Conservation (phyloP, 2,329 filamentous ascomycete genomes). For the Davidsoniella neocaledoniae region DNA sequence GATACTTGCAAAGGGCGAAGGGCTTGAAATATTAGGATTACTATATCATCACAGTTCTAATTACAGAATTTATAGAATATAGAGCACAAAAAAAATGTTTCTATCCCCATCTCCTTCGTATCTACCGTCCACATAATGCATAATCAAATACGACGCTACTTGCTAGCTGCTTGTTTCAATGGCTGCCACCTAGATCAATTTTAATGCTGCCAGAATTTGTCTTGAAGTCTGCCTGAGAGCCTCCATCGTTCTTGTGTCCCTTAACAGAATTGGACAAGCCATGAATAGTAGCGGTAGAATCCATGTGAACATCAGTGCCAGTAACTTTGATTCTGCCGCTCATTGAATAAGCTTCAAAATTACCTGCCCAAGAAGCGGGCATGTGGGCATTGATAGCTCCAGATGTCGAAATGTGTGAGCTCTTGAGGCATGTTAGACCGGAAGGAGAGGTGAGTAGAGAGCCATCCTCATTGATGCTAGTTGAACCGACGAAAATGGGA, state of each 20-base stretch:
- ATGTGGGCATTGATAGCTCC: background rate
- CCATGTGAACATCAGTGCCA: background rate
- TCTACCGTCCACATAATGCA: too few species aligned
- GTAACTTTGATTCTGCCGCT: background rate
- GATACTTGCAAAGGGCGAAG: too few species aligned
- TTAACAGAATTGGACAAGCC: background rate
- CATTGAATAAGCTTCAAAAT: background rate
- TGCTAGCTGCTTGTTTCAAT: too few species aligned
- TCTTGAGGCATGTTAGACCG: conserved; percentile 2
- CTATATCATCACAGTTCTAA: too few species aligned
- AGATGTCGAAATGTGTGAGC: conserved; percentile 1
- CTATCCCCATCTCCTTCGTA: too few species aligned
- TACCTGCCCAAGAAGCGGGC: background rate
- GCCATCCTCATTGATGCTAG: background rate
- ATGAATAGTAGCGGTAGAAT: background rate
- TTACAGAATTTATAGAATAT: too few species aligned
- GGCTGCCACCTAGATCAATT: background rate
- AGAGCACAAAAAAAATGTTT: too few species aligned
- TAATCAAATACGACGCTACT: too few species aligned
- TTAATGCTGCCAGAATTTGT: conserved; percentile 1
- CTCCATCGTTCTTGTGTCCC: background rate
- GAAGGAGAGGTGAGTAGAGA: background rate
- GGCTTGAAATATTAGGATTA: too few species aligned
- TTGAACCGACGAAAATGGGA: background rate
- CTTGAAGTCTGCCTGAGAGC: background rate